A percentile compares a stretch with the other conserved stretches of the same genome.
phyloP scores from a whole-genome alignment of 2,329 filamentous ascomycete species.

The Thelonectria discophora region DNA sequence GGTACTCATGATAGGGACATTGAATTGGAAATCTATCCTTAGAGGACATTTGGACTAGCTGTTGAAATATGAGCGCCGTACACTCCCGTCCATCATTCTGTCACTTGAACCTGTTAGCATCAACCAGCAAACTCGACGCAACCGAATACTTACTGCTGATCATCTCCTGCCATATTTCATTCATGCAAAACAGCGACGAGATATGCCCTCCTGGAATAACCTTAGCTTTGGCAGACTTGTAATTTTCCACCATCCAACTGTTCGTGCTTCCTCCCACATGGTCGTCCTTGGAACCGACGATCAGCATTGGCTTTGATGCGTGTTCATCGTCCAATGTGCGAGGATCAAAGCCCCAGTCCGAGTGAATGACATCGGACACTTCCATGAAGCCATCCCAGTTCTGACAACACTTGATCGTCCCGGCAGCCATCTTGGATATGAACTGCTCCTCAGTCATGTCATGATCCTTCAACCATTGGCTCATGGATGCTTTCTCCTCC shows the following conservation, averaged over 20 bases:
- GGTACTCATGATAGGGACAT: too few species aligned
- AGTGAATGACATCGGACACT: slow-evolving; percentile 36
- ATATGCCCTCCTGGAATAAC: slow-evolving; percentile 35
- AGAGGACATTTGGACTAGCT: too few species aligned
- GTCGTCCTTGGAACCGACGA: slow-evolving; percentile 28
- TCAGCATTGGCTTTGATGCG: slow-evolving; percentile 29
- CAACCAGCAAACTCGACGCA: too few species aligned
- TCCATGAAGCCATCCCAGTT: slow-evolving; percentile 41
- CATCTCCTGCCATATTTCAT: slow-evolving; percentile 32
- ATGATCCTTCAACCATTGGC: neutral
- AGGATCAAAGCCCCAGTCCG: slow-evolving; percentile 38
- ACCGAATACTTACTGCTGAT: neutral
- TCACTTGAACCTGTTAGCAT: too few species aligned
- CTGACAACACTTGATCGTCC: slow-evolving; percentile 20
- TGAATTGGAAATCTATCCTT: too few species aligned
- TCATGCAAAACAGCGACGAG: slow-evolving; percentile 33
- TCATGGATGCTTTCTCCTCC: neutral
- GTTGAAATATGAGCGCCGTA: too few species aligned
- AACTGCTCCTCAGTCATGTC: slow-evolving; percentile 20
- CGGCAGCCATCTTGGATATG: slow-evolving; percentile 17
- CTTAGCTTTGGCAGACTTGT: slow-evolving; percentile 24
- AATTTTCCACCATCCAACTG: slow-evolving; percentile 32
- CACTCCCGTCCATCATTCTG: too few species aligned
- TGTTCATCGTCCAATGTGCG: slow-evolving; percentile 27
- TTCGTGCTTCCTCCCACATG: slow-evolving; percentile 33